Percentiles rank a stretch among this genome's conserved stretches.
Conservation (phyloP, 2,329 filamentous ascomycete genomes). For the Pleomassaria siparia region DNA sequence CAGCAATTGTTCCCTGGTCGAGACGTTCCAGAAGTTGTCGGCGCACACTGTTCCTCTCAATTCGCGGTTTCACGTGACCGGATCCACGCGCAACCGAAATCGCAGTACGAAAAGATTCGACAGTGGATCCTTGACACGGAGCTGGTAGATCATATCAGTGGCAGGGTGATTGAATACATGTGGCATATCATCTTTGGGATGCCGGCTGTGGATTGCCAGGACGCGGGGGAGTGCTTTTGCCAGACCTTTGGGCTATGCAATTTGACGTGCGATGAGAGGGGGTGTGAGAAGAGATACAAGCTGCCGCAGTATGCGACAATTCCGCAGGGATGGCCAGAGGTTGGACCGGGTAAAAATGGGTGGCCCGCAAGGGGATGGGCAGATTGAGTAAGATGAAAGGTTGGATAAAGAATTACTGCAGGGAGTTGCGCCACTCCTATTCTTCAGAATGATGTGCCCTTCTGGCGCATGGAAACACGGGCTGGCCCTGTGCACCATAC, state of each 20-base stretch:
- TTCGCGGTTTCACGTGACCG: conserved; percentile 51
- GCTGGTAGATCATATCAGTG: conserved; percentile 49
- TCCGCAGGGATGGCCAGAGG: conserved; percentile 61
- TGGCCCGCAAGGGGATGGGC: conserved; percentile 23
- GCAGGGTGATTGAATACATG: conserved; percentile 56
- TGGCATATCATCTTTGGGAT: conserved; percentile 50
- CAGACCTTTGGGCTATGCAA: conserved; percentile 63
- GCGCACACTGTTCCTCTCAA: conserved; percentile 53
- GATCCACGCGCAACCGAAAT: conserved; percentile 44
- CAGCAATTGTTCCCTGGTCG: conserved; percentile 46
- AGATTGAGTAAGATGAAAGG: conserved; percentile 8
- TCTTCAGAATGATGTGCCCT: no score
- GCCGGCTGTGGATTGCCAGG: conserved; percentile 57
- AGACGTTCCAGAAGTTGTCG: conserved; percentile 46
- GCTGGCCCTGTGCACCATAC: no score
- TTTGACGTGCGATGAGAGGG: conserved; percentile 41
- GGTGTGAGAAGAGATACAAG: conserved; percentile 59
- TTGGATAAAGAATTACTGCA: background rate
- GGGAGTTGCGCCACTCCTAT: background rate
- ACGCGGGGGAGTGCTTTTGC: conserved; percentile 64
- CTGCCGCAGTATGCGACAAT: conserved; percentile 59
- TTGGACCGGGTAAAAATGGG: conserved; percentile 40
- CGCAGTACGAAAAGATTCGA: conserved; percentile 50
- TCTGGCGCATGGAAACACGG: no score
- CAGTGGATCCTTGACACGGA: conserved; percentile 50